Evolutionary conservation across 2,329 filamentous ascomycete species (phyloP).

Genomic region (Kalaharituber pfeilii): DNA sequence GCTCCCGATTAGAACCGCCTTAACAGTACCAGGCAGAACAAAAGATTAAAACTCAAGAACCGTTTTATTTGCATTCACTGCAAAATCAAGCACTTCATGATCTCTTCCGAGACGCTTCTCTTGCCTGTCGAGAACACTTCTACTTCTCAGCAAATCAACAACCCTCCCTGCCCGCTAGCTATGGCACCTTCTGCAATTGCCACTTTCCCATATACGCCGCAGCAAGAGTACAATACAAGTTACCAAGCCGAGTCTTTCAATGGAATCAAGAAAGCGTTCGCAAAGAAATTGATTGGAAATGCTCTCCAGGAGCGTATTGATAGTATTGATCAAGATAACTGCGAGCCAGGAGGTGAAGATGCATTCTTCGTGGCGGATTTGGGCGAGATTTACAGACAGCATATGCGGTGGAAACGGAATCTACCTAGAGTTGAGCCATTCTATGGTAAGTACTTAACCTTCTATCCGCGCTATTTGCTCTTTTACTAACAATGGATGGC

Average conservation of each 20-base stretch:
- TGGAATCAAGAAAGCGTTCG: constrained; percentile 24
- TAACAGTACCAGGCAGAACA: constrained; percentile 40
- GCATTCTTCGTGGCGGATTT: constrained; percentile 97
- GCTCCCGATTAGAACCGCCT: constrained; percentile 87
- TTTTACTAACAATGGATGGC: constrained; percentile 10
- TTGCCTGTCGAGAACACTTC: constrained; percentile 13
- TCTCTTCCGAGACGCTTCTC: constrained; percentile 20
- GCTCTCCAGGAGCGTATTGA: constrained; percentile 74
- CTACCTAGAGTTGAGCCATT: constrained; percentile 86
- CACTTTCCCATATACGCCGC: constrained; percentile 25
- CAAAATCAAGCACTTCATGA: constrained; percentile 17
- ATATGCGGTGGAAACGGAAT: constrained; percentile 93
- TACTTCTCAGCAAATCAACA: constrained; percentile 9
- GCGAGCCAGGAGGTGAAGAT: constrained; percentile 85
- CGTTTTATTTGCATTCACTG: too few species aligned
- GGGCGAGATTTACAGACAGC: constrained; percentile 96
- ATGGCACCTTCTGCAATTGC: constrained; percentile 52
- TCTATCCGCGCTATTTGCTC: constrained; percentile 10
- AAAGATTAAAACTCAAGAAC: constrained; percentile 6
- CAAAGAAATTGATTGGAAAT: constrained; percentile 71
- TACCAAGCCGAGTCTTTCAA: constrained; percentile 25
- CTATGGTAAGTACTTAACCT: constrained; percentile 51
- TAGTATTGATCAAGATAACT: constrained; percentile 68
- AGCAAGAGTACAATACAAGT: constrained; percentile 29
- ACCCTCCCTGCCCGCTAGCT: constrained; percentile 33